These are phyloP conservation scores for Auricularia sp. DNA, from an alignment of 768 basidiomycete species.

Conservation along the genomic window DNA sequence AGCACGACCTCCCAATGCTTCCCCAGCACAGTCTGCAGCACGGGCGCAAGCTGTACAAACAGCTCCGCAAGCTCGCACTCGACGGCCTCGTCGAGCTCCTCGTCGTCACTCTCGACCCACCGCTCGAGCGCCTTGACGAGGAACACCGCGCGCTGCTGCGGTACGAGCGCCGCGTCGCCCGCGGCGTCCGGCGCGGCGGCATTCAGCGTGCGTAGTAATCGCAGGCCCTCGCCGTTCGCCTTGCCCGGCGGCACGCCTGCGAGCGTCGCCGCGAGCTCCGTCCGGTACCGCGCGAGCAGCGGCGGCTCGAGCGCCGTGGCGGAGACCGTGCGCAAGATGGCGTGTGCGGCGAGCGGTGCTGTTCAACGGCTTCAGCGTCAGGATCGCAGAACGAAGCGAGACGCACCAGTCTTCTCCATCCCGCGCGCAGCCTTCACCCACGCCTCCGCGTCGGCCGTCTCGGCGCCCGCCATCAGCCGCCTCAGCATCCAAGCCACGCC, in stretches of 20 bases:
- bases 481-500: conserved; percentile 53
- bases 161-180: conserved; percentile 74
- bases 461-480: conserved; percentile 48
- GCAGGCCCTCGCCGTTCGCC: conserved; percentile 61
- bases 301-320: conserved; percentile 56
- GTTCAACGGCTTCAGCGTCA: neutral
- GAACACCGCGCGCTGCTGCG: conserved; percentile 77
- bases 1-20: conserved; percentile 90
- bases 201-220: conserved; percentile 55
- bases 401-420: conserved; percentile 49
- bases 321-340: conserved; percentile 54
- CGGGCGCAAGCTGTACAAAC: conserved; percentile 69
- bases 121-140: conserved; percentile 72
- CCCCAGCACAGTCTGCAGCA: conserved; percentile 78
- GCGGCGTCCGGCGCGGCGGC: conserved; percentile 70
- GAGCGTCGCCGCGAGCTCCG: conserved; percentile 79
- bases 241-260: conserved; percentile 53
- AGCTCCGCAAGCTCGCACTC: conserved; percentile 69
- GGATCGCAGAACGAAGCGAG: neutral
- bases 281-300: conserved; percentile 70
- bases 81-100: conserved; percentile 64
- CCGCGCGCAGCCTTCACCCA: conserved; percentile 69
- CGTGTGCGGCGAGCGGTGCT: conserved; percentile 61
- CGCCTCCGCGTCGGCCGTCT: conserved; percentile 55
- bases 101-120: conserved; percentile 57